Base-by-base conservation (phyloP, 805 yeast genomes). In the Monosporozyma servazzii region DNA sequence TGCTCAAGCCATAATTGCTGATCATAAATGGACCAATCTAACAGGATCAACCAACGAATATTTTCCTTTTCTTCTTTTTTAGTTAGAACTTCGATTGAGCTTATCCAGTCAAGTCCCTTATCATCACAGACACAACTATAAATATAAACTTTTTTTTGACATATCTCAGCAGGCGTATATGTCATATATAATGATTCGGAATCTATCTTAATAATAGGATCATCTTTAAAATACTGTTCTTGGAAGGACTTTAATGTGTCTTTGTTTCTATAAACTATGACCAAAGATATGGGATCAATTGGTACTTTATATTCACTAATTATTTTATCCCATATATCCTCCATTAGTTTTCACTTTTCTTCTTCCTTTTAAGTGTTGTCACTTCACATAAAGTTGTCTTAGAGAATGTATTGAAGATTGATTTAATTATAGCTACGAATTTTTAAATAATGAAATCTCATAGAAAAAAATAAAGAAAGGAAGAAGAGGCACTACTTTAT, bases 1-100 rank as follows among this genome's bases (percentile, higher is more conserved):
- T 57, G 54, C n/a, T 52, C 43, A 7, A 61, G 45, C 67, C 67
- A 63, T 15, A 25, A 17, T 23, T 50, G 50, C n/a, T 61, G 64
- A 40, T 53, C 51, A 3, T 50, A 44, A 25, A 53, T 48, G 4
- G 53, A 31, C 67, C 67, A 63, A 51, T 63, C 65, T 18, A 63
- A 48, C 9, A 63, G 23, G 29, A 60, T 51, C 17, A 52, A 51
- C 54, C 54, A 54, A 27, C 47, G 48, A 11, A 53, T 45, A 15
- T 17, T 15, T 25, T 31, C 40, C 3, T 47, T 36, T 11, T 41
- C 42, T 10, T 18, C 29, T 9, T 45, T 6, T 5, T 39, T 36
- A 1, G 49, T n/a, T 33, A 53, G 49, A 15, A 47, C 47, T 13
- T 25, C 9, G 3, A 49, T 20, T 31, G 20, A 10, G 15, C 17